phyloP scores from a whole-genome alignment of 1,139 yeast species.

The Pichia norvegensis region DNA sequence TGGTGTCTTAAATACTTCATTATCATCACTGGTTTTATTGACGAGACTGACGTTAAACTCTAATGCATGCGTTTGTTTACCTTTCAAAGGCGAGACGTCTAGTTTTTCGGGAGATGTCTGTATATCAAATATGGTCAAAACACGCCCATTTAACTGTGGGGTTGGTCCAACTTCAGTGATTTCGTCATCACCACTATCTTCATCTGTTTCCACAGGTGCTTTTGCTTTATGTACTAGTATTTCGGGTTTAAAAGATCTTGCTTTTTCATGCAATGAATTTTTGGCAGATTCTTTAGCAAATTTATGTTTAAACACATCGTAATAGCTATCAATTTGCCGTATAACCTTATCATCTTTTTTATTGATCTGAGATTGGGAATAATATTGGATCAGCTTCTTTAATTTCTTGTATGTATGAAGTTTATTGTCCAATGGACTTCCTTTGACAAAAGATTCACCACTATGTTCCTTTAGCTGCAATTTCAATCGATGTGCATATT shows the following conservation, averaged over 20 bases:
- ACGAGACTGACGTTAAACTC: conserved; percentile 3
- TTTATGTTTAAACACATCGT: not conserved
- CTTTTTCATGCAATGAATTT: not conserved
- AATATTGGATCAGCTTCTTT: conserved; percentile 3
- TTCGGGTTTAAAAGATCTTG: not conserved
- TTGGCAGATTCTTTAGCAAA: not conserved
- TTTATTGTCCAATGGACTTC: conserved; percentile 7
- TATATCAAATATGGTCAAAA: conserved; percentile 57
- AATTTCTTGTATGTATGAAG: conserved; percentile 10
- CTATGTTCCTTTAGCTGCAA: conserved; percentile 5
- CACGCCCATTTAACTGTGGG: conserved; percentile 66
- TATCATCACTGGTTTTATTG: not conserved
- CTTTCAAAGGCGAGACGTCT: conserved; percentile 25
- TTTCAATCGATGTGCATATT: conserved; percentile 9
- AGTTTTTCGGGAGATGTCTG: conserved; percentile 22
- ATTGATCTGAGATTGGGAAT: not conserved
- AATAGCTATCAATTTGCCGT: conserved; percentile 5
- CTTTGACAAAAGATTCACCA: conserved; percentile 9
- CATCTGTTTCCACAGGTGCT: not conserved
- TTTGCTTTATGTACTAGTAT: not conserved
- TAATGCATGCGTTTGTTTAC: conserved; percentile 1
- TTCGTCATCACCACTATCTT: conserved; percentile 2
- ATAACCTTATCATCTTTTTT: not conserved
- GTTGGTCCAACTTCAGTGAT: conserved; percentile 58
- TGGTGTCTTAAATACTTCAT: conserved; percentile 28